These are phyloP conservation scores for Trichoderma sp. DNA, from an alignment of 2,329 filamentous ascomycete genomes.

Conservation along the genomic window DNA sequence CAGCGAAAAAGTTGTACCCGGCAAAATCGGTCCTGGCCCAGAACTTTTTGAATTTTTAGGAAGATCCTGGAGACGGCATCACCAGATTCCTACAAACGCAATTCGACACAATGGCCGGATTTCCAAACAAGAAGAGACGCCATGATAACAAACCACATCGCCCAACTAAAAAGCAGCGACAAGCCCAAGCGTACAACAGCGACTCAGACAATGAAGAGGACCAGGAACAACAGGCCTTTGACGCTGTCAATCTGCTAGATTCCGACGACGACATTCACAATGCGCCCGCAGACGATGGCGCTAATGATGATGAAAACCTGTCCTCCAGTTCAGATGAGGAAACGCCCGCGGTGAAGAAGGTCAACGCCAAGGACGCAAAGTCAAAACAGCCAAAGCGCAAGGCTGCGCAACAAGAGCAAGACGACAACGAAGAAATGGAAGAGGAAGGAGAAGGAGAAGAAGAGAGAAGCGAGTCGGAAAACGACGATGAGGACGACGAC, in stretches of 20 bases:
- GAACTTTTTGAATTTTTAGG: neutral
- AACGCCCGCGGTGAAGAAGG: constrained; percentile 34
- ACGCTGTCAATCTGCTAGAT: constrained; percentile 56
- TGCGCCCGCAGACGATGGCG: constrained; percentile 53
- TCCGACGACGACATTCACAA: constrained; percentile 61
- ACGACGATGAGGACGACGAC: constrained; percentile 45
- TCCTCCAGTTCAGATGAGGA: constrained; percentile 43
- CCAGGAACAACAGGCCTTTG: constrained; percentile 45
- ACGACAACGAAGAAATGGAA: constrained; percentile 31
- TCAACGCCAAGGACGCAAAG: constrained; percentile 35
- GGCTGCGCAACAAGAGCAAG: constrained; percentile 34
- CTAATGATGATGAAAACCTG: constrained; percentile 41
- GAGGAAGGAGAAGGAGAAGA: constrained; percentile 28
- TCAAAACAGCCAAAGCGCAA: constrained; percentile 32
- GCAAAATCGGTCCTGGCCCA: constrained; percentile 16
- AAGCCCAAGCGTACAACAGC: constrained; percentile 54
- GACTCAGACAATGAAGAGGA: constrained; percentile 48
- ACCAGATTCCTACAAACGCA: constrained; percentile 24
- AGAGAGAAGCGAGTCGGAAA: constrained; percentile 43
- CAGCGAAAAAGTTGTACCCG: constrained; percentile 18
- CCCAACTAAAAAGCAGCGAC: constrained; percentile 57
- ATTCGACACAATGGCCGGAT: constrained; percentile 37
- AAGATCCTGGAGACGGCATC: constrained; percentile 9
- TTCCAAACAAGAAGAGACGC: constrained; percentile 39
- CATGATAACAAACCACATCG: constrained; percentile 38